Evolutionary conservation across 1,139 yeast genomes (phyloP), one percentile per base, ranked within the genome.

Genomic region (Hyphopichia wangnamkhiaoensis): DNA sequence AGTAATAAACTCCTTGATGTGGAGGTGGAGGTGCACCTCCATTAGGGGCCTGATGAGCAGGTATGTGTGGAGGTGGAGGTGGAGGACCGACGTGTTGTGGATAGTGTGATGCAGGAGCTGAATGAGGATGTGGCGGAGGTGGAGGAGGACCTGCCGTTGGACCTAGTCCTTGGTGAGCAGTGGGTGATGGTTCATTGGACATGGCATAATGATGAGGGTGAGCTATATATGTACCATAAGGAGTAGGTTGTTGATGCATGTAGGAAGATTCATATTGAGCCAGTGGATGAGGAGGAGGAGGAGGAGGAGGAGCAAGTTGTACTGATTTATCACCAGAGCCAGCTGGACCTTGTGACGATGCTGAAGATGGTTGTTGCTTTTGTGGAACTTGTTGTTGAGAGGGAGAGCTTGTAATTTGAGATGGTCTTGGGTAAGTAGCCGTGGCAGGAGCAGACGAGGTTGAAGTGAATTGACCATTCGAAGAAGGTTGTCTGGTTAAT

Each of bases 351-450:
- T 29, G 31, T 8, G 25, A 12, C 12, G 25, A 12, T 21, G 25
- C 10, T 8, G 25, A 12, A 21, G 25, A 12, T n/a, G n/a, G n/a
- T n/a, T n/a, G n/a, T n/a, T n/a, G n/a, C n/a, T n/a, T n/a, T n/a
- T n/a, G n/a, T n/a, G n/a, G n/a, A n/a, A n/a, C n/a, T n/a, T n/a
- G n/a, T n/a, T n/a, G n/a, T n/a, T n/a, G n/a, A n/a, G n/a, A n/a
- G 9, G 42, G 4, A 40, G 19, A 39, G 37, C 32, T 35, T 10
- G 36, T 36, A 19, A 31, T 33, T 14, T 24, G 37, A 21, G 28
- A 25, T 9, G 28, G 28, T n/a, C n/a, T n/a, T n/a, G n/a, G n/a
- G n/a, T n/a, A n/a, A n/a, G n/a, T n/a, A n/a, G n/a, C n/a, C n/a
- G 24, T 25, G 35, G 26, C 31, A 19, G 32, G 10, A 10, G 34